Conservation (phyloP, 306 rosid species). For the Biancaea sappan region DNA sequence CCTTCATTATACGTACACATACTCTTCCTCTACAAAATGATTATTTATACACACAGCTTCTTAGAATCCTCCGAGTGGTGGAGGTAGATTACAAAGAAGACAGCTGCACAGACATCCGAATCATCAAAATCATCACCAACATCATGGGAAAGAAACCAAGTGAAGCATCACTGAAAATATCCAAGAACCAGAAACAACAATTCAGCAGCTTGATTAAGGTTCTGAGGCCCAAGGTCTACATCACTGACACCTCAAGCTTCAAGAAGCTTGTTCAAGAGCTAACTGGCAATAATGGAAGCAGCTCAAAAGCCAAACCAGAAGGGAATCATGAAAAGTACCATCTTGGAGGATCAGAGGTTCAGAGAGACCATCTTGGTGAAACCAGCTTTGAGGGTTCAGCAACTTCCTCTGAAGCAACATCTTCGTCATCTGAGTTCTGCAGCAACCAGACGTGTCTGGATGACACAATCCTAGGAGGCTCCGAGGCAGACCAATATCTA, state of each 20-base stretch:
- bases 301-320: constrained; percentile 25
- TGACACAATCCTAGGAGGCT: constrained; percentile 28
- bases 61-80: constrained; percentile 53
- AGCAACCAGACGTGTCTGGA: constrained; percentile 38
- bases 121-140: constrained; percentile 22
- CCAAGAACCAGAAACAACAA: constrained; percentile 39
- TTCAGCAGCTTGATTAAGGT: constrained; percentile 49
- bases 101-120: constrained; percentile 46
- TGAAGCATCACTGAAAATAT: constrained; percentile 41
- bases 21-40: constrained; percentile 31
- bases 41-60: constrained; percentile 45
- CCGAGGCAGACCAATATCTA: constrained; percentile 6
- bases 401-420: constrained; percentile 33
- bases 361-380: not conserved
- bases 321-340: not conserved
- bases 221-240: constrained; percentile 51
- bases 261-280: constrained; percentile 56
- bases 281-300: constrained; percentile 48
- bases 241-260: constrained; percentile 51
- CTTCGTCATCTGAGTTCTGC: constrained; percentile 34
- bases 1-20: not conserved
- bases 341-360: not conserved
- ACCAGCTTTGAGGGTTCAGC: constrained; percentile 21
- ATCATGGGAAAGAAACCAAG: constrained; percentile 48
- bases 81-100: constrained; percentile 57